Evolutionary conservation across 1,284 basidiomycete genomes (phyloP).

Genomic region (Sporisorium scitamineum): DNA sequence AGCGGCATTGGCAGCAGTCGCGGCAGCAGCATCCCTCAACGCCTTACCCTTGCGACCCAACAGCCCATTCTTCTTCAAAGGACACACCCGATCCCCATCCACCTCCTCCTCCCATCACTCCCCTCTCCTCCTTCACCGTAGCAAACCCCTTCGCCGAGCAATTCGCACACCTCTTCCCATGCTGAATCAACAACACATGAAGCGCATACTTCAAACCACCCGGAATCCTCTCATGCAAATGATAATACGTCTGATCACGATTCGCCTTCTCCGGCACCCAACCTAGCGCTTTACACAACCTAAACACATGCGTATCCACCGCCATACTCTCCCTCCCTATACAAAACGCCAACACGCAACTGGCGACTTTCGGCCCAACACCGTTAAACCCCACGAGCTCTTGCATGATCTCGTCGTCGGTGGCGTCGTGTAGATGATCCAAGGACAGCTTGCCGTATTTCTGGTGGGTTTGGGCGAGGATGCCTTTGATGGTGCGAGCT

Average conservation of each 20-base stretch:
- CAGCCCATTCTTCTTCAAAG: conserved; percentile 43
- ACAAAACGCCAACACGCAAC: conserved; percentile 82
- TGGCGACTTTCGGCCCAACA: conserved; percentile 82
- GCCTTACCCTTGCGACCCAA: conserved; percentile 49
- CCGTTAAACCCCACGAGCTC: conserved; percentile 71
- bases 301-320: conserved; percentile 77
- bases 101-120: conserved; percentile 8
- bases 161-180: conserved; percentile 71
- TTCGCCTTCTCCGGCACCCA: conserved; percentile 78
- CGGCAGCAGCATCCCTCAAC: conserved; percentile 37
- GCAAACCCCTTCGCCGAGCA: conserved; percentile 68
- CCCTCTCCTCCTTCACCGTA: conserved; percentile 59
- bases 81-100: conserved; percentile 31
- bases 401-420: conserved; percentile 77
- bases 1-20: background rate
- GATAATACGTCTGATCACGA: conserved; percentile 78
- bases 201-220: conserved; percentile 78
- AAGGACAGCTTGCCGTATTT: conserved; percentile 67
- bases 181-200: conserved; percentile 79
- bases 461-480: conserved; percentile 43
- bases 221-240: conserved; percentile 77
- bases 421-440: conserved; percentile 70
- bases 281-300: conserved; percentile 76
- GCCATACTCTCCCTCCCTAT: conserved; percentile 80
- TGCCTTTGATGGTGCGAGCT: conserved; percentile 74